Conservation (phyloP, 2,329 filamentous ascomycete genomes). For the Pseudogymnoascus sp. region DNA sequence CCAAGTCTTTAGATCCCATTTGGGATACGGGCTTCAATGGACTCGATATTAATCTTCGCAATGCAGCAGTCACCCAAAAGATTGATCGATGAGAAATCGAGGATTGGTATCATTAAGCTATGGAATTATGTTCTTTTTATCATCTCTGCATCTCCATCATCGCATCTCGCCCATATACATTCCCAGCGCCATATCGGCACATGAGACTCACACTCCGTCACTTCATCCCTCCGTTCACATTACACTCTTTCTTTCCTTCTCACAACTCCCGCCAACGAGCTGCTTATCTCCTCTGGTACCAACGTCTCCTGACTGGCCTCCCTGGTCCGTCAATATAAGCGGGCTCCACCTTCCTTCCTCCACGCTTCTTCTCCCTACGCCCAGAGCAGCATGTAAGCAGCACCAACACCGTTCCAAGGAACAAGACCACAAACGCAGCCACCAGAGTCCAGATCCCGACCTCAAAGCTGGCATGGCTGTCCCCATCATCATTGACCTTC, state of each 20-base stretch:
- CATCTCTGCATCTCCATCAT: neutral
- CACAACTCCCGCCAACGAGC: neutral
- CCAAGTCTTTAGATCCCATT: no score
- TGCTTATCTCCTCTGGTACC: neutral
- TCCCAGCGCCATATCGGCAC: neutral
- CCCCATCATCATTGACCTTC: constrained; percentile 42
- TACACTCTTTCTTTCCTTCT: neutral
- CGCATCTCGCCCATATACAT: neutral
- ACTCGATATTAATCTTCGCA: no score
- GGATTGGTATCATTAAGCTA: neutral
- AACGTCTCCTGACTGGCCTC: neutral
- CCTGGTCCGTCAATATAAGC: neutral
- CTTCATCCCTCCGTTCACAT: neutral
- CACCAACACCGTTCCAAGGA: constrained; percentile 49
- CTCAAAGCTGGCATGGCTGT: constrained; percentile 41
- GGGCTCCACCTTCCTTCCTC: neutral
- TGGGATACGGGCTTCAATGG: no score
- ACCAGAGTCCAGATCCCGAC: constrained; percentile 53
- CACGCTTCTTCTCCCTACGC: neutral
- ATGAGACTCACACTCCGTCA: neutral
- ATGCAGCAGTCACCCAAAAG: no score
- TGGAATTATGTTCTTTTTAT: neutral
- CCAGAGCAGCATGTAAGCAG: constrained; percentile 51
- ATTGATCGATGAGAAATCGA: neutral
- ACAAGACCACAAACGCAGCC: constrained; percentile 45